A percentile compares a stretch with the other conserved stretches of the same genome.
Evolutionary conservation across 352 stramenopile genomes (phyloP).

Genomic region (Phytophthora ohioensis): DNA sequence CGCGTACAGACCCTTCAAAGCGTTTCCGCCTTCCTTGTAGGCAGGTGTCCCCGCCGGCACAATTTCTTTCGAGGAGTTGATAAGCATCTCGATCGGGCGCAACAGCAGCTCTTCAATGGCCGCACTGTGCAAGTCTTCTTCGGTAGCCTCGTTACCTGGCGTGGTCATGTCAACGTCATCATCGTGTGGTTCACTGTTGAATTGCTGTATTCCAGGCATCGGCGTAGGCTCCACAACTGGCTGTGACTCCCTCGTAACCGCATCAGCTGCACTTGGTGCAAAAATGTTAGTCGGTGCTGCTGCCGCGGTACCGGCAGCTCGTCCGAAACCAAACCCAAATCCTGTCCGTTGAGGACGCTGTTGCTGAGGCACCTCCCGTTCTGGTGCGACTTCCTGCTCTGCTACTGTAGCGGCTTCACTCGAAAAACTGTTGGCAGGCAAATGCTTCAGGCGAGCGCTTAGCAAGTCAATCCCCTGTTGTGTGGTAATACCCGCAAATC

Average conservation of each 20-base stretch:
- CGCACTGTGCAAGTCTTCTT: conserved; percentile 24
- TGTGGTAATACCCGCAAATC: conserved; percentile 70
- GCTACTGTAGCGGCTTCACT: conserved; percentile 23
- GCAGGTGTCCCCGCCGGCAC: conserved; percentile 58
- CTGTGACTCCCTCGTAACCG: not conserved
- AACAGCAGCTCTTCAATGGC: conserved; percentile 70
- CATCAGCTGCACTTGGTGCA: conserved; percentile 10
- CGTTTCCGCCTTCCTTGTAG: conserved; percentile 75
- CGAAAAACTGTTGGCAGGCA: conserved; percentile 54
- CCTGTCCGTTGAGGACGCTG: conserved; percentile 31
- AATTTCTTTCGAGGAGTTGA: conserved; percentile 72
- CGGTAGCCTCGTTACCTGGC: conserved; percentile 22
- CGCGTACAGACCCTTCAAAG: conserved; percentile 82
- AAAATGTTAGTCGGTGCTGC: conserved; percentile 13
- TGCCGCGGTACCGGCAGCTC: conserved; percentile 18
- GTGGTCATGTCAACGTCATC: conserved; percentile 69
- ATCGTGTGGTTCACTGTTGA: conserved; percentile 43
- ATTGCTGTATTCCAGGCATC: conserved; percentile 45
- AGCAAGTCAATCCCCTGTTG: conserved; percentile 88
- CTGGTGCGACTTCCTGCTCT: conserved; percentile 15
- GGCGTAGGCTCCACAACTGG: conserved; percentile 29
- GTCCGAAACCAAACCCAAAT: conserved; percentile 47
- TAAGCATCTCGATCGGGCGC: conserved; percentile 66
- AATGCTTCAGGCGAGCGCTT: conserved; percentile 77
- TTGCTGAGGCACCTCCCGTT: conserved; percentile 23